These are phyloP conservation scores for Coleophoma eucalyptorum DNA, from an alignment of 2,329 filamentous ascomycete genomes.

Conservation along the genomic window DNA sequence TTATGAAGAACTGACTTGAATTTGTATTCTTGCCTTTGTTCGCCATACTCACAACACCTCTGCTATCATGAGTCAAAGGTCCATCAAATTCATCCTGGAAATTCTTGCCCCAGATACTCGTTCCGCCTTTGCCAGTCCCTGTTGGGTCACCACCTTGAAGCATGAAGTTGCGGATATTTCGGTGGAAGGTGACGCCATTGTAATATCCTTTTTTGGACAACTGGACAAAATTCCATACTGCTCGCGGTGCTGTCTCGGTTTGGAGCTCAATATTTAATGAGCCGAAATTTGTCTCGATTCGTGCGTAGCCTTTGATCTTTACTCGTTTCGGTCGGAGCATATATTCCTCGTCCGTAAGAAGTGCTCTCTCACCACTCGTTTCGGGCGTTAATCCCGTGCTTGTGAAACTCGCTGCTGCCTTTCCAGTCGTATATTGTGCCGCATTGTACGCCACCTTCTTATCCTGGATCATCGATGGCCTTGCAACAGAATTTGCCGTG, in stretches of 20 bases:
- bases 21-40: conserved; percentile 99
- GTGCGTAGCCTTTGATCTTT: conserved; percentile 86
- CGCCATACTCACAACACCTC: conserved; percentile 88
- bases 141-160: conserved; percentile 95
- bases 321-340: conserved; percentile 89
- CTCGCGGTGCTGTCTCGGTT: conserved; percentile 85
- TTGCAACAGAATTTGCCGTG: conserved; percentile 26
- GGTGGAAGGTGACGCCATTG: conserved; percentile 77
- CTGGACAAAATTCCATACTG: conserved; percentile 95
- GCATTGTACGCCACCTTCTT: conserved; percentile 74
- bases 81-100: conserved; percentile 94
- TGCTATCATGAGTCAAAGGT: conserved; percentile 74
- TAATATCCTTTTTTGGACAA: conserved; percentile 90
- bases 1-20: conserved; percentile 91
- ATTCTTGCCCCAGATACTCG: conserved; percentile 89
- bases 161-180: conserved; percentile 96
- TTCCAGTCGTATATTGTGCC: conserved; percentile 84
- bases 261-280: conserved; percentile 85
- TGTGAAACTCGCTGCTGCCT: conserved; percentile 90
- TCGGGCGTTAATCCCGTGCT: conserved; percentile 91
- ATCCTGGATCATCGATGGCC: conserved; percentile 44
- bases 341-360: conserved; percentile 91
- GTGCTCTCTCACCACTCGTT: conserved; percentile 80
- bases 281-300: conserved; percentile 82
- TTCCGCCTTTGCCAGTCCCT: conserved; percentile 85